Evolutionary conservation across 2,329 filamentous ascomycete genomes (phyloP).

Genomic region (Hypoxylon sp.): DNA sequence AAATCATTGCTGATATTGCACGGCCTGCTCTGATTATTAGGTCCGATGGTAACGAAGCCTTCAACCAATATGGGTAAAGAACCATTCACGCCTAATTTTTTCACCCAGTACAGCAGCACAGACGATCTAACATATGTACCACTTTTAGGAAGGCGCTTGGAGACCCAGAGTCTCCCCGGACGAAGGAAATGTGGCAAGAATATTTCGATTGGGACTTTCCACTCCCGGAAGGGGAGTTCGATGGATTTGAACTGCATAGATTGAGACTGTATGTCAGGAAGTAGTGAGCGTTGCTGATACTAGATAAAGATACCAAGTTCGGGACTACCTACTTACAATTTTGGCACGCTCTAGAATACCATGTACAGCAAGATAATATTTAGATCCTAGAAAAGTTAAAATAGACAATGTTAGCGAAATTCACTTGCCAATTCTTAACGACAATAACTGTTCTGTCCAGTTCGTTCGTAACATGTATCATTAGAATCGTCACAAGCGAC

Average conservation of each 20-base stretch:
- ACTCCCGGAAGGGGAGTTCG: not conserved
- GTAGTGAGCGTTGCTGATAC: too few relatives aligned
- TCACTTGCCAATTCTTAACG: not conserved
- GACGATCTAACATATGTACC: not conserved
- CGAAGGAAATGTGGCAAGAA: conserved; percentile 10
- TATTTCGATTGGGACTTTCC: conserved; percentile 1
- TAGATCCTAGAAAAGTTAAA: not conserved
- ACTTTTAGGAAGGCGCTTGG: not conserved
- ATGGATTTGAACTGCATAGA: not conserved
- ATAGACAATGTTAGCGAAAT: not conserved
- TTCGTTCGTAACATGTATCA: too few relatives aligned
- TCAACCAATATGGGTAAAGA: not conserved
- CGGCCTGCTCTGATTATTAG: not conserved
- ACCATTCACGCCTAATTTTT: not conserved
- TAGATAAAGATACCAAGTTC: not conserved
- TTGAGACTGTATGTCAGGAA: not conserved
- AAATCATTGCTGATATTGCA: not conserved
- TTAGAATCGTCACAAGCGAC: too few relatives aligned
- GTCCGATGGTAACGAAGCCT: not conserved
- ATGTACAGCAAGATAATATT: too few relatives aligned
- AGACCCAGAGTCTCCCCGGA: conserved; percentile 3
- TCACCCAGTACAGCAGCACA: not conserved
- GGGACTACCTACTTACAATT: not conserved
- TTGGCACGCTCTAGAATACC: too few relatives aligned
- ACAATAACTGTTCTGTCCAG: too few relatives aligned